These are phyloP conservation scores for Tetrapisispora phaffii DNA, from an alignment of 805 yeast species.

Conservation along the genomic window DNA sequence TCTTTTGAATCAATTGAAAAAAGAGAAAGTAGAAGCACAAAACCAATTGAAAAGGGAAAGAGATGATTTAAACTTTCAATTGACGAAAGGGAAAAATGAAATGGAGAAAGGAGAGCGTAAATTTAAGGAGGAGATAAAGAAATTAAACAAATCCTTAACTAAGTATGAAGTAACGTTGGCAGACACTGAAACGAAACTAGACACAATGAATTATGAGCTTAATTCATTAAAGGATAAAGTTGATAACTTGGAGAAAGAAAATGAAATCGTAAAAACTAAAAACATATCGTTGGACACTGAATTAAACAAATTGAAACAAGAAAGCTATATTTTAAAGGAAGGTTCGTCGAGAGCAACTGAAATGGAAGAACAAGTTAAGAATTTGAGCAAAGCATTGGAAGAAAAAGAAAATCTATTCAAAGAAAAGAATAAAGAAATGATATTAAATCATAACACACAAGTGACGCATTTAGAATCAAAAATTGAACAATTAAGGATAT, in stretches of 20 bases:
- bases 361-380: not conserved
- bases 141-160: constrained; percentile 40
- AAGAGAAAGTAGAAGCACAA: constrained; percentile 44
- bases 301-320: constrained; percentile 11
- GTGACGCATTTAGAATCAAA: constrained; percentile 54
- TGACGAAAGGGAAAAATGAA: constrained; percentile 10
- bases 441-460: constrained; percentile 34
- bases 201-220: constrained; percentile 1
- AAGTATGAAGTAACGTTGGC: constrained; percentile 15
- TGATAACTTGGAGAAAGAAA: constrained; percentile 21
- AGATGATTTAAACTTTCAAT: constrained; percentile 8
- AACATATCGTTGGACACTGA: not conserved
- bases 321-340: constrained; percentile 4
- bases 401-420: constrained; percentile 13
- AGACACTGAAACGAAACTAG: not conserved
- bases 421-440: constrained; percentile 15
- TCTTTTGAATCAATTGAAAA: not conserved
- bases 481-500: constrained; percentile 57
- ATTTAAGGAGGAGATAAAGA: constrained; percentile 55
- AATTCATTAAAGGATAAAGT: constrained; percentile 6
- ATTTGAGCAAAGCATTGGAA: not conserved
- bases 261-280: constrained; percentile 16
- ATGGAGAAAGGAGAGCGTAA: constrained; percentile 63
- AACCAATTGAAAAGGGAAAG: constrained; percentile 36
- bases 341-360: not conserved